Percentiles rank a stretch among this genome's conserved stretches.
Evolutionary conservation across 73 alveolate species (phyloP).

Genomic region (Effrenium voratum): DNA sequence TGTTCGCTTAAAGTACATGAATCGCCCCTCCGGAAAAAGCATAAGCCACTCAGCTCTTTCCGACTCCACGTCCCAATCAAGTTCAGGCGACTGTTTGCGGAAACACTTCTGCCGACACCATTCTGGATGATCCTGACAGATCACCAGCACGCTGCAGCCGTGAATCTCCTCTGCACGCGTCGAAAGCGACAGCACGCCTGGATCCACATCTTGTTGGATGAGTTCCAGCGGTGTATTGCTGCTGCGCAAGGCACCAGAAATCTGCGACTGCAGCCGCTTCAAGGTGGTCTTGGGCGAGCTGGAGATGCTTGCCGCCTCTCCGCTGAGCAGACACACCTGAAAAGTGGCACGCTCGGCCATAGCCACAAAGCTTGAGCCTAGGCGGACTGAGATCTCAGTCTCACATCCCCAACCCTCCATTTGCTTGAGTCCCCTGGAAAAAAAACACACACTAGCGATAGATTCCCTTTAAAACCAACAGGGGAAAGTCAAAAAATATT

Average conservation of each 20-base stretch:
- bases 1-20: constrained; percentile 36
- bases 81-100: neutral
- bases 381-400: too few species aligned
- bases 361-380: too few species aligned
- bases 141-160: constrained; percentile 60
- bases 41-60: constrained; percentile 22
- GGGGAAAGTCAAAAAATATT: too few species aligned
- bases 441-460: too few species aligned
- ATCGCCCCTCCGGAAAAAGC: constrained; percentile 63
- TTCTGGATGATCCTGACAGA: constrained; percentile 56
- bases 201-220: too few species aligned
- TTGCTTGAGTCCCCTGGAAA: too few species aligned
- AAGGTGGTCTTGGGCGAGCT: constrained; percentile 48
- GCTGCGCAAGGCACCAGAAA: constrained; percentile 18
- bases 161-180: too few species aligned
- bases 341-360: neutral
- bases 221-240: too few species aligned
- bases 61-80: constrained; percentile 69
- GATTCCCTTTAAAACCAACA: too few species aligned
- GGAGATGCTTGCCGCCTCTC: constrained; percentile 72
- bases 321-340: constrained; percentile 43
- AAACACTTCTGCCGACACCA: constrained; percentile 70
- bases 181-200: too few species aligned
- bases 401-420: too few species aligned
- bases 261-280: constrained; percentile 51